Evolutionary conservation across 2,329 filamentous ascomycete genomes (phyloP), one percentile per base, ranked within the genome.

Genomic region (Scedosporium minutisporum): DNA sequence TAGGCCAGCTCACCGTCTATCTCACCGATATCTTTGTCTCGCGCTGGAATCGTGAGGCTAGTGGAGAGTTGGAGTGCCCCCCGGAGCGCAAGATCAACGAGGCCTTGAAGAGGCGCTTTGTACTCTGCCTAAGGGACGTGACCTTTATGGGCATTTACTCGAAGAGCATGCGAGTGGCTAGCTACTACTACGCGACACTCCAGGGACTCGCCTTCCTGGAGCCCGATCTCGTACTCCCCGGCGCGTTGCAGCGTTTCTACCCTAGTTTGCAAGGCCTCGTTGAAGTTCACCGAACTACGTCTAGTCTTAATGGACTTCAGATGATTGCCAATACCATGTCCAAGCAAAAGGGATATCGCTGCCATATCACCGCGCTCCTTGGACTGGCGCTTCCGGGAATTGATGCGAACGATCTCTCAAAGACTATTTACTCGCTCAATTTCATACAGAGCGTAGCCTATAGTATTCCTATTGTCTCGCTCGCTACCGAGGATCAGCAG

Each of bases 81-180:
- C 76, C 82, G 46, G 91, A 93, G 60, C 86, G 95, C 62, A 88
- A 81, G 68, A 87, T 99, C 67, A 95, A 87, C 65, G 83, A 86
- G 38, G 86, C 85, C n/a, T 74, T 99, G 67, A 96, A 93, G 78
- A 86, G 82, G 70, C 88, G 95, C 57, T 97, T 99, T 71, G 95
- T 99, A 33, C 77, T 93, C 44, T 90, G 91, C 65, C 78, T 99
- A 66, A 88, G 88, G 66, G 95, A 99, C 67, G 93, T 97, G 58
- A 91, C 92, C 4, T 99, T 97, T 74, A 97, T 99, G 93, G 95
- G 95, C 29, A 88, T 99, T 59, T 99, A 97, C 73, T 90, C 93
- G 62, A 99, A 99, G 81, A 96, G 93, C 73, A 88, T 87, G 63
- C 93, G 92, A 59, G 88, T 95, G 3, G 92, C 96, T 71, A 93